Evolutionary conservation across 1,284 basidiomycete genomes (phyloP).

Genomic region (Ceratobasidium sp.): DNA sequence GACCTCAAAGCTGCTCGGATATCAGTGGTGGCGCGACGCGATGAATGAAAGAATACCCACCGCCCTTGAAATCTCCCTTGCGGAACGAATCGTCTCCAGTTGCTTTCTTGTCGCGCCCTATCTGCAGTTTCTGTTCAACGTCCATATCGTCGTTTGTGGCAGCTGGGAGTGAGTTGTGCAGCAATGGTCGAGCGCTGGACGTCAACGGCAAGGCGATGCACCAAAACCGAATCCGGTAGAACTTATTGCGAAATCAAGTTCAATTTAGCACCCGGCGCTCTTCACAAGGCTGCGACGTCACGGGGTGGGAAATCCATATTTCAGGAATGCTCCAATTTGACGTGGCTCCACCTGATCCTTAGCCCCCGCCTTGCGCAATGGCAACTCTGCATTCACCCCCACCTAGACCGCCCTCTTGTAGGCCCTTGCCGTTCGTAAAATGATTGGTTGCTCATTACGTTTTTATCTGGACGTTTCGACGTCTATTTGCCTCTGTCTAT

Average conservation of each 20-base stretch:
- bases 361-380: not conserved
- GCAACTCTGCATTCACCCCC: not conserved
- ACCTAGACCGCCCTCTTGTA: slow-evolving; percentile 28
- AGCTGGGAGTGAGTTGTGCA: not conserved
- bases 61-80: slow-evolving; percentile 67
- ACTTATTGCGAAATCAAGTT: slow-evolving; percentile 38
- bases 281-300: slow-evolving; percentile 13
- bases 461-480: slow-evolving; percentile 8
- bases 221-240: not conserved
- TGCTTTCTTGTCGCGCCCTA: slow-evolving; percentile 76
- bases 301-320: not conserved
- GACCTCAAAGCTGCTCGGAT: slow-evolving; percentile 59
- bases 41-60: slow-evolving; percentile 58
- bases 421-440: not conserved
- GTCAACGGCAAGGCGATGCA: not conserved
- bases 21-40: slow-evolving; percentile 35
- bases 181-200: slow-evolving; percentile 4
- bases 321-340: slow-evolving; percentile 5
- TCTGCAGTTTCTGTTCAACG: slow-evolving; percentile 64
- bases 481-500: not conserved
- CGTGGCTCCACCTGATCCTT: not conserved
- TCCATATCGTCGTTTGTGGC: slow-evolving; percentile 48
- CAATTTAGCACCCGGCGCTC: not conserved
- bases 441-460: not conserved
- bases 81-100: slow-evolving; percentile 79